phyloP scores from a whole-genome alignment of 495 filamentous ascomycete genomes.

The Xylaria flabelliformis region DNA sequence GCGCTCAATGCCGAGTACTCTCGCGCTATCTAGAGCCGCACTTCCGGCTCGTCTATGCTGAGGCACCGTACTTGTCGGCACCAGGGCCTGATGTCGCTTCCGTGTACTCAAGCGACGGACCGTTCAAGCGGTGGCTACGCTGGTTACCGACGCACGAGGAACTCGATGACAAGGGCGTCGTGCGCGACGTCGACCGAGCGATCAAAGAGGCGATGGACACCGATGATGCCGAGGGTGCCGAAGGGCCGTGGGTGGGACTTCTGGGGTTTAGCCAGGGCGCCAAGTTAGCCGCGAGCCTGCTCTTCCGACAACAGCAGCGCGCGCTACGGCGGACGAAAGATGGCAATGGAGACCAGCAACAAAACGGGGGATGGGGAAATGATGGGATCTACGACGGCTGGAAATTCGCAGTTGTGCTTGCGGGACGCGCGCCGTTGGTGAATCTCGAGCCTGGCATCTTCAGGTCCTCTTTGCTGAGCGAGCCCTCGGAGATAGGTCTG shows the following conservation, averaged over 20 bases:
- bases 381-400: slow-evolving; percentile 33
- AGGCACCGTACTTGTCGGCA: slow-evolving; percentile 60
- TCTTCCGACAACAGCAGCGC: slow-evolving; percentile 43
- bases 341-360: slow-evolving; percentile 15
- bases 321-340: slow-evolving; percentile 13
- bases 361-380: slow-evolving; percentile 1
- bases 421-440: slow-evolving; percentile 62
- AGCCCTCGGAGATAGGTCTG: slow-evolving; percentile 33
- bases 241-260: slow-evolving; percentile 62
- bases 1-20: slow-evolving; percentile 62
- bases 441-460: slow-evolving; percentile 46
- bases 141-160: slow-evolving; percentile 56
- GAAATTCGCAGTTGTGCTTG: slow-evolving; percentile 57
- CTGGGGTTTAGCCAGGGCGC: slow-evolving; percentile 67
- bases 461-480: slow-evolving; percentile 33
- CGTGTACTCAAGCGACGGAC: slow-evolving; percentile 61
- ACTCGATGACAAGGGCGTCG: slow-evolving; percentile 43
- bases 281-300: slow-evolving; percentile 60
- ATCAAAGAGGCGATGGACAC: slow-evolving; percentile 48
- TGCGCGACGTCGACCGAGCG: slow-evolving; percentile 41
- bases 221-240: slow-evolving; percentile 45
- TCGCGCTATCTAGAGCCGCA: slow-evolving; percentile 47
- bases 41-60: slow-evolving; percentile 66
- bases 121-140: slow-evolving; percentile 65
- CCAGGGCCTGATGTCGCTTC: slow-evolving; percentile 58